phyloP scores from a whole-genome alignment of 2,329 filamentous ascomycete genomes.

The Aspergillus sp. region DNA sequence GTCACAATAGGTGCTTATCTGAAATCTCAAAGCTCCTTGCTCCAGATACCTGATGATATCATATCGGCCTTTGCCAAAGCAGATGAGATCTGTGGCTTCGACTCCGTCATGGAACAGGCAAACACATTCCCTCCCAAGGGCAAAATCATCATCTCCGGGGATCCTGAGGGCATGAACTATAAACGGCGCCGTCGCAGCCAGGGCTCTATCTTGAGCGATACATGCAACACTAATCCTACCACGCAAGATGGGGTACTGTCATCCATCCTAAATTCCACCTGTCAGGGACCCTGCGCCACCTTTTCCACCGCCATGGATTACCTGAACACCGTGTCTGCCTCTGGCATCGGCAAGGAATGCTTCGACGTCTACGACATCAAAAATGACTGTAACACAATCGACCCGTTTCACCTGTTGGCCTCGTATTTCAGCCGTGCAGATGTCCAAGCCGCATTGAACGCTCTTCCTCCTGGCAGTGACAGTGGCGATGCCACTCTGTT shows the following conservation, averaged over 20 bases:
- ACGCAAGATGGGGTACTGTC: slow-evolving; percentile 17
- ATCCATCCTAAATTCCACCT: slow-evolving; percentile 30
- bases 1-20: slow-evolving; percentile 25
- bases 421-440: slow-evolving; percentile 29
- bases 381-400: slow-evolving; percentile 24
- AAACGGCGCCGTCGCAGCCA: slow-evolving; percentile 10
- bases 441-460: slow-evolving; percentile 28
- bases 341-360: slow-evolving; percentile 14
- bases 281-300: slow-evolving; percentile 31
- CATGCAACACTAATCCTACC: slow-evolving; percentile 21
- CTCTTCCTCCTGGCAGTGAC: slow-evolving; percentile 7
- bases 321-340: slow-evolving; percentile 12
- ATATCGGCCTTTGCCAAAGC: slow-evolving; percentile 23
- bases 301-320: slow-evolving; percentile 31
- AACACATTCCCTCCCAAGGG: slow-evolving; percentile 23
- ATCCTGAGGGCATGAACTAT: slow-evolving; percentile 27
- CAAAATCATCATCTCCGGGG: slow-evolving; percentile 26
- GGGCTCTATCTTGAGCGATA: slow-evolving; percentile 7
- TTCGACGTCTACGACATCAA: slow-evolving; percentile 32
- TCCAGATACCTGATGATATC: slow-evolving; percentile 24
- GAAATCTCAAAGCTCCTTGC: slow-evolving; percentile 14
- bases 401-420: slow-evolving; percentile 17
- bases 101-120: slow-evolving; percentile 20
- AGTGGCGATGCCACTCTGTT: slow-evolving; percentile 12
- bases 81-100: slow-evolving; percentile 29